Conservation (phyloP, 2,329 filamentous ascomycete genomes). For the Penicillium hordei region DNA sequence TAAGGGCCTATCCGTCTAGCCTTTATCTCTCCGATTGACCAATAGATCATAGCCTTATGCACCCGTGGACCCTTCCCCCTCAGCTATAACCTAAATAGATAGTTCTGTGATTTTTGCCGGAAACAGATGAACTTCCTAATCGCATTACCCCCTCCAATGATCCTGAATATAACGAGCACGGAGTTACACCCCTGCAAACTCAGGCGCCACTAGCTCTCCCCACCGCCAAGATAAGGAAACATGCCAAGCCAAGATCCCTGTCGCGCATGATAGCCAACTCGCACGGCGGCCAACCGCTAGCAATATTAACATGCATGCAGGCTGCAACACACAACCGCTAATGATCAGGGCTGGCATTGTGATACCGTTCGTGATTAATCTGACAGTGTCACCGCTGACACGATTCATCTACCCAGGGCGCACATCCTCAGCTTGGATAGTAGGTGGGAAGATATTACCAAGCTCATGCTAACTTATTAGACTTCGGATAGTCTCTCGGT, state of each 20-base stretch:
- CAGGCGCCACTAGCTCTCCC: slow-evolving; percentile 48
- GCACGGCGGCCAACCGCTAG: slow-evolving; percentile 57
- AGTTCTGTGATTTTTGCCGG: neutral
- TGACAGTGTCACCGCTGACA: neutral
- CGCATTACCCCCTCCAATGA: slow-evolving; percentile 42
- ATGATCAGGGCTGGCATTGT: slow-evolving; percentile 55
- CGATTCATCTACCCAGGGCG: neutral
- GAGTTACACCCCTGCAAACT: slow-evolving; percentile 42
- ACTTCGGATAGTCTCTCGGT: too few relatives aligned
- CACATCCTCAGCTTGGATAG: neutral
- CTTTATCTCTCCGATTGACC: neutral
- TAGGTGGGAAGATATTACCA: too few relatives aligned
- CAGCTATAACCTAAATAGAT: neutral
- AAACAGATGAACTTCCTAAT: slow-evolving; percentile 23
- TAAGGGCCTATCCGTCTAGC: neutral
- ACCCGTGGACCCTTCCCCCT: neutral
- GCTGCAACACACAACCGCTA: slow-evolving; percentile 46
- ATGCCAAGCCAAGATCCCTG: too few relatives aligned
- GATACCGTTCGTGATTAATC: neutral
- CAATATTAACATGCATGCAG: slow-evolving; percentile 54
- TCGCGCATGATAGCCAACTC: slow-evolving; percentile 35
- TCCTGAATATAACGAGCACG: slow-evolving; percentile 11
- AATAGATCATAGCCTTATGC: neutral
- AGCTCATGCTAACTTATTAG: too few relatives aligned
- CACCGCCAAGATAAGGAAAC: too few relatives aligned